Evolutionary conservation across 768 basidiomycete genomes (phyloP), one percentile per base, ranked within the genome.

Genomic region (Phaffia tasmanica): DNA sequence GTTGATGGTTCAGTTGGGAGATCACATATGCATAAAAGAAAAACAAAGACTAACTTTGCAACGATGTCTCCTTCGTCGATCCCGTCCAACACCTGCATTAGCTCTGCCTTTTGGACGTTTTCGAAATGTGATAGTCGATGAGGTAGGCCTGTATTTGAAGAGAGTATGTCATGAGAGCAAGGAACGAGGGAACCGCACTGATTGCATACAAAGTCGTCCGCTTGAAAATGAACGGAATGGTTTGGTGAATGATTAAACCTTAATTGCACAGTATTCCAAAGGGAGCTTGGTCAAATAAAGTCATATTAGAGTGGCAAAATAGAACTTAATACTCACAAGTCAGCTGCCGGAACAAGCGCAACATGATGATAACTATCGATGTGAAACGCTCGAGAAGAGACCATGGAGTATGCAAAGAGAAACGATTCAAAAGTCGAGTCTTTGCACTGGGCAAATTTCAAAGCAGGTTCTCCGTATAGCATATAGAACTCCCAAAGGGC

Each of bases 311-410:
- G 42, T 32, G 68, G 70, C 50, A 71, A 70, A 75, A 11, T 27
- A 9, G 27, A 42, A 42, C 47, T 27, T 27, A 16, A 15, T 21
- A 81, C 85, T 75, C 73, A 88, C 86, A 81, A 81, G 77, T 92
- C 90, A 42, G 88, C 88, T 70, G 90, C 81, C 4, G 90, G 89
- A 23, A 89, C 87, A 81, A 94, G 86, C 1, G 86, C 81, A 21
- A 92, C 78, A 7, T 84, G 83, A 73, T 89, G 88, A 73, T 83
- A 91, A 8, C 82, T 80, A 75, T 93, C 90, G 68, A 90, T 83
- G 67, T 88, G 78, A 76, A 93, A 93, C 3, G 88, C 86, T 49
- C 90, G 81, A 4, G 88, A 86, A 3, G 85, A 86, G 60, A 93
- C 87, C 46, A 91, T 80, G 1, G 81, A 77, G 71, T 81, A 83